phyloP scores from a whole-genome alignment of 1,284 basidiomycete genomes.

The Xerocomus minutiporus region DNA sequence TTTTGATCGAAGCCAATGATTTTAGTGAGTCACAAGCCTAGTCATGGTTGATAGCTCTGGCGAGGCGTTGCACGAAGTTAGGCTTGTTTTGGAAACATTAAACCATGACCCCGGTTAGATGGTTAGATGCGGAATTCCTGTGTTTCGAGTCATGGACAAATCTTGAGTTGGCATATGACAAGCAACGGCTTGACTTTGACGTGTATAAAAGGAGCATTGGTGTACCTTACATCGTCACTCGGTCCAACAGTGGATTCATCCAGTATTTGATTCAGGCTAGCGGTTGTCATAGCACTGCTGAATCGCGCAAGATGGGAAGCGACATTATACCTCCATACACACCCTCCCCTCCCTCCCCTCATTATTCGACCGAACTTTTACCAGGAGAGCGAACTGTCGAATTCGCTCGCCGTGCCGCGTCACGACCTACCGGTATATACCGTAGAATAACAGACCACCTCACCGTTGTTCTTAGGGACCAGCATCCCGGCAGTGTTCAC shows the following conservation, averaged over 20 bases:
- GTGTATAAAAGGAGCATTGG: no score
- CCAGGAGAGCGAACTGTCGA: conserved; percentile 28
- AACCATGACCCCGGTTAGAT: no score
- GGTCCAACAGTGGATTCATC: not conserved
- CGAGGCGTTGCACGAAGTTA: no score
- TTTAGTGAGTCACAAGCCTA: no score
- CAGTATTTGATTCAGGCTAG: not conserved
- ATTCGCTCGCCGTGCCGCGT: conserved; percentile 6
- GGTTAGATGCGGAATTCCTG: no score
- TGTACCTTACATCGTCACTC: no score
- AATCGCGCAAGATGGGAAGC: conserved; percentile 13
- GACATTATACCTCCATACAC: conserved; percentile 21
- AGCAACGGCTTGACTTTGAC: not conserved
- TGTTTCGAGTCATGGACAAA: not conserved
- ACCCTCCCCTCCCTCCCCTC: conserved; percentile 22
- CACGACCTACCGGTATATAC: conserved; percentile 19
- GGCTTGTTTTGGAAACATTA: no score
- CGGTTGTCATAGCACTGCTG: not conserved
- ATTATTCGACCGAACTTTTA: conserved; percentile 23
- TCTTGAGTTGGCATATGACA: not conserved
- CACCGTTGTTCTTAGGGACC: conserved; percentile 24
- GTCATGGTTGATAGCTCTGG: no score
- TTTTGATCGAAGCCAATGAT: no score
- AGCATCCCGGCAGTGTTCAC: conserved; percentile 20
- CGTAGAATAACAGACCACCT: conserved; percentile 32